Evolutionary conservation across 2,329 filamentous ascomycete genomes (phyloP).

Genomic region (Emergomyces pasteurianus): DNA sequence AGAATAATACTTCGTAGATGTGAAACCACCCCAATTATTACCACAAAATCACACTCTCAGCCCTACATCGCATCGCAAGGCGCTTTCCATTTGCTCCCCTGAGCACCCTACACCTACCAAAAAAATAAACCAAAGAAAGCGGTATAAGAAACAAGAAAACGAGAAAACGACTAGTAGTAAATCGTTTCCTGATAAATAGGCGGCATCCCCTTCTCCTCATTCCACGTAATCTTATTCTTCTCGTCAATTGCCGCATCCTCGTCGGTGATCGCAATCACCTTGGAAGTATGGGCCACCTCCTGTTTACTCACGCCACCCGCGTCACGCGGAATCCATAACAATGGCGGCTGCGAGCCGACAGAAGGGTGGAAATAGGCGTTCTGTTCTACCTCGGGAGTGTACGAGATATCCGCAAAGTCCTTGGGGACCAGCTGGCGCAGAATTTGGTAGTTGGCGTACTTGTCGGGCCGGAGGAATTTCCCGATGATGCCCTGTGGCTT

Average conservation of each 20-base stretch:
- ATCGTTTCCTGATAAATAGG: constrained; percentile 49
- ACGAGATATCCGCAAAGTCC: constrained; percentile 43
- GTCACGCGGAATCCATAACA: constrained; percentile 80
- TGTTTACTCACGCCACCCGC: constrained; percentile 61
- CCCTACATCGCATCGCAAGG: background rate
- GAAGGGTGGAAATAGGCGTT: constrained; percentile 66
- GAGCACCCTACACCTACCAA: background rate
- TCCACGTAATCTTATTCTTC: constrained; percentile 54
- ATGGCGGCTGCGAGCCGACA: constrained; percentile 48
- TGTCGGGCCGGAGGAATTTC: constrained; percentile 63
- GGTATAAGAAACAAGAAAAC: background rate
- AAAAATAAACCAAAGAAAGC: background rate
- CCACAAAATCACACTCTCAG: background rate
- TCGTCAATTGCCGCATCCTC: constrained; percentile 60
- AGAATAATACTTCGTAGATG: background rate
- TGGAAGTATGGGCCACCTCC: constrained; percentile 60
- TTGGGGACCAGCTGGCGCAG: constrained; percentile 59
- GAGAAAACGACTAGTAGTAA: constrained; percentile 30
- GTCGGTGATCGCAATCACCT: constrained; percentile 68
- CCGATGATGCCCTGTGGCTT: constrained; percentile 27
- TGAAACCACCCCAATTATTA: background rate
- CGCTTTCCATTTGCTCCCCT: background rate
- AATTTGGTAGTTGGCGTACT: constrained; percentile 59
- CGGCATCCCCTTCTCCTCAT: constrained; percentile 42
- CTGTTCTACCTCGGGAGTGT: constrained; percentile 48